phyloP scores from a whole-genome alignment of 371 early-diverging fungal species.

The Cokeromyces recurvatus region DNA sequence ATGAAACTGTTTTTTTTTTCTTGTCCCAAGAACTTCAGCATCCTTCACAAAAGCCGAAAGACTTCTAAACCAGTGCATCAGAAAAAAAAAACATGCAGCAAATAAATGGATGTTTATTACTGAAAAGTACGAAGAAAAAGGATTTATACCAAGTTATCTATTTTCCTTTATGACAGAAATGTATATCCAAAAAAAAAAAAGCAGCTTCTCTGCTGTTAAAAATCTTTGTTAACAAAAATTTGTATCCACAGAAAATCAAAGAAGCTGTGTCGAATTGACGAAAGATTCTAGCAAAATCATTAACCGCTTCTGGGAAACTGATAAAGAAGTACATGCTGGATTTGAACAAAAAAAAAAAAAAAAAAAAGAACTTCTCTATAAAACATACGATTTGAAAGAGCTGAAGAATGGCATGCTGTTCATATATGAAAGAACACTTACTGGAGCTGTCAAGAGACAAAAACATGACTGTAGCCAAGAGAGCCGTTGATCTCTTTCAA shows the following conservation, averaged over 20 bases:
- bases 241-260: conserved; percentile 1
- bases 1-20: no score
- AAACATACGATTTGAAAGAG: conserved; percentile 1
- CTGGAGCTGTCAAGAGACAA: not conserved
- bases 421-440: not conserved
- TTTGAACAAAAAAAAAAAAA: not conserved
- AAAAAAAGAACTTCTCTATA: not conserved
- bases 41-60: not conserved
- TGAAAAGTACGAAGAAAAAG: conserved; percentile 1
- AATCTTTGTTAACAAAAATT: conserved; percentile 1
- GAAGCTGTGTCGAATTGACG: not conserved
- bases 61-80: conserved; percentile 6
- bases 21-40: not conserved
- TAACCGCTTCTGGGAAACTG: conserved; percentile 3
- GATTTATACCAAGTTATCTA: conserved; percentile 1
- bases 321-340: conserved; percentile 2
- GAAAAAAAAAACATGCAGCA: conserved; percentile 1
- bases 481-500: conserved; percentile 1
- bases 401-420: conserved; percentile 1
- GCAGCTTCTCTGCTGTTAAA: conserved; percentile 4
- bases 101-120: conserved; percentile 8
- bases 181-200: conserved; percentile 1
- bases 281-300: conserved; percentile 5
- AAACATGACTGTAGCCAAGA: conserved; percentile 2
- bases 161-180: conserved; percentile 1